Evolutionary conservation across 2,329 filamentous ascomycete genomes (phyloP).

Genomic region (Nectriaceae sp.): DNA sequence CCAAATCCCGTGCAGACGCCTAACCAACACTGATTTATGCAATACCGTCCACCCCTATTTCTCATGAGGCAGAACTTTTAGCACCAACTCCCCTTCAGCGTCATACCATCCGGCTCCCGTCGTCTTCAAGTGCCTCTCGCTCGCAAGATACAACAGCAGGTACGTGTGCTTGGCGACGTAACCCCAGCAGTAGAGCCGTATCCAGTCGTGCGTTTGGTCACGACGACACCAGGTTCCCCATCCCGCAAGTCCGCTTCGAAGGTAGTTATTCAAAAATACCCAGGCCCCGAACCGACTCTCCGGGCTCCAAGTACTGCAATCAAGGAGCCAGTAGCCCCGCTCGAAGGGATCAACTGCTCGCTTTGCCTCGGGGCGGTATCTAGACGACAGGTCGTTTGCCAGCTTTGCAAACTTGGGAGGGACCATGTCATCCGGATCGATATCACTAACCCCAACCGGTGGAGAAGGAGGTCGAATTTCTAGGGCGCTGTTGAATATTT

Average conservation of each 20-base stretch:
- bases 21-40: neutral
- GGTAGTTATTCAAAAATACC: constrained; percentile 60
- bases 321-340: constrained; percentile 76
- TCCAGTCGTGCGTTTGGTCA: constrained; percentile 38
- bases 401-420: constrained; percentile 55
- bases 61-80: constrained; percentile 37
- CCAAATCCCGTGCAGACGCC: neutral
- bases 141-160: constrained; percentile 73
- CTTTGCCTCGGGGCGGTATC: constrained; percentile 51
- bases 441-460: constrained; percentile 44
- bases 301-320: constrained; percentile 55
- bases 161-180: constrained; percentile 72
- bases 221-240: constrained; percentile 67
- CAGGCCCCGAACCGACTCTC: constrained; percentile 57
- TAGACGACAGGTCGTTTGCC: constrained; percentile 51
- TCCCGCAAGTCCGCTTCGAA: constrained; percentile 60
- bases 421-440: constrained; percentile 53
- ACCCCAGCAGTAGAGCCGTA: constrained; percentile 80
- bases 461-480: constrained; percentile 60
- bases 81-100: constrained; percentile 55
- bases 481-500: constrained; percentile 35
- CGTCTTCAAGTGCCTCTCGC: constrained; percentile 59
- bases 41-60: constrained; percentile 10
- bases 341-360: constrained; percentile 56
- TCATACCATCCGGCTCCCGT: constrained; percentile 68